These are phyloP conservation scores for Ceratocystis smalleyi DNA, from an alignment of 2,329 filamentous ascomycete species.

Conservation along the genomic window DNA sequence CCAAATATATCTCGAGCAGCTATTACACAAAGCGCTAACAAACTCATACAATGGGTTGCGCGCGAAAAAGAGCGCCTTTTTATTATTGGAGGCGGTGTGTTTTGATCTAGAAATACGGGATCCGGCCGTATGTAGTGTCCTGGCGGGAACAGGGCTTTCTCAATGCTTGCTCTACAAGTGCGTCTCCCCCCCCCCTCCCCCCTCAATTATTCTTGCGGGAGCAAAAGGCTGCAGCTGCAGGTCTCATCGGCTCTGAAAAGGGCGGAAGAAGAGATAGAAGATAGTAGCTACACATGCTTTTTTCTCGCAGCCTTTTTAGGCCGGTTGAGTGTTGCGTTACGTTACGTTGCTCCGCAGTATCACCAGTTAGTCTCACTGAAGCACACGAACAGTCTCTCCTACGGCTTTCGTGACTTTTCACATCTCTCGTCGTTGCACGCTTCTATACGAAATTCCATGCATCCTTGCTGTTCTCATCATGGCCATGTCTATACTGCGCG, in stretches of 20 bases:
- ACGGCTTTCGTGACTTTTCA: not conserved
- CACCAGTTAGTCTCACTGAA: not conserved
- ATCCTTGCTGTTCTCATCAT: not conserved
- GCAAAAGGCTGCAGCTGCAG: not conserved
- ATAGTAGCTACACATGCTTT: not conserved
- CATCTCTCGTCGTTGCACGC: not conserved
- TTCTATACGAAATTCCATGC: not conserved
- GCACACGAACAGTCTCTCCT: not conserved
- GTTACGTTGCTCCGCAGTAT: not conserved
- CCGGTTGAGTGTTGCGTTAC: not conserved
- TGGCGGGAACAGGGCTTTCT: not conserved
- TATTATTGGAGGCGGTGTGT: slow-evolving; percentile 93
- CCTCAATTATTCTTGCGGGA: not conserved
- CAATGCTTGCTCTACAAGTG: not conserved
- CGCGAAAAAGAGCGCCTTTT: slow-evolving; percentile 87
- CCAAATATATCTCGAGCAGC: slow-evolving; percentile 48
- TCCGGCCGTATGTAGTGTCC: not conserved
- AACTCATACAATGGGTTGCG: slow-evolving; percentile 80
- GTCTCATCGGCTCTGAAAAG: not conserved
- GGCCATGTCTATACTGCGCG: not conserved
- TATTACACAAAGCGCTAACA: slow-evolving; percentile 73
- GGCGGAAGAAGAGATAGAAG: not conserved
- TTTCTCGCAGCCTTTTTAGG: not conserved
- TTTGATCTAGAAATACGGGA: slow-evolving; percentile 25
- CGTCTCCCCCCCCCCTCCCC: not conserved